Evolutionary conservation across 208 protist species (phyloP), one percentile per base, ranked within the genome.

Genomic region (Trypanosoma theileri): DNA sequence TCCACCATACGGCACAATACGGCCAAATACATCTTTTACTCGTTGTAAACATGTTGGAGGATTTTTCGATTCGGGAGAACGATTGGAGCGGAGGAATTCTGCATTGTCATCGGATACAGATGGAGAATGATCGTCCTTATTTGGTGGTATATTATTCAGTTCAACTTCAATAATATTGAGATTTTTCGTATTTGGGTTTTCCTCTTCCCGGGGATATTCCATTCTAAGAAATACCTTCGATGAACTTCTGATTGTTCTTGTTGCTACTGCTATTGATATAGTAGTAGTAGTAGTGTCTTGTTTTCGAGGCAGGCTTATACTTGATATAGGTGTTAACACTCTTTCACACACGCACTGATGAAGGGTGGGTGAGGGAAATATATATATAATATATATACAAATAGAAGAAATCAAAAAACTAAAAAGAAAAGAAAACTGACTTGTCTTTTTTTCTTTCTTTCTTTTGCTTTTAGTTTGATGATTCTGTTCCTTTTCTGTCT

Each of bases 1-100:
- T 17, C 70, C 63, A 22, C 70, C 70, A 44, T 63, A 65, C 22
- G 70, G 70, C 0, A 73, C 44, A 62, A 73, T 51, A 35, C 35
- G 28, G 35, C 44, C 16, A 41, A 4, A 9, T 1, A 56, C 2
- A n/a, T 16, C 10, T 53, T 61, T 67, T 14, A 56, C 1, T 9
- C 44, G 24, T 1, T 19, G 14, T 9, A 61, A n/a, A 51, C 31
- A 73, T 42, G 56, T 48, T 48, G 6, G 10, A 6, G 62, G 52
- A 17, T 57, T 59, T 45, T 55, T 17, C 16, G 40, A n/a, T 41
- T 59, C 51, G 0, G 26, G 0, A 2, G 2, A 0, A 17, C n/a
- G 17, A 48, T 22, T 24, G 4, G 17, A 0, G 19, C 22, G 12
- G 1, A 62, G 1, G 14, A 62, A 35, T 22, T 45, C 44, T 16